These are phyloP conservation scores for Cladosporium austrohemisphaericum DNA, from an alignment of 2,329 filamentous ascomycete species.

Conservation along the genomic window DNA sequence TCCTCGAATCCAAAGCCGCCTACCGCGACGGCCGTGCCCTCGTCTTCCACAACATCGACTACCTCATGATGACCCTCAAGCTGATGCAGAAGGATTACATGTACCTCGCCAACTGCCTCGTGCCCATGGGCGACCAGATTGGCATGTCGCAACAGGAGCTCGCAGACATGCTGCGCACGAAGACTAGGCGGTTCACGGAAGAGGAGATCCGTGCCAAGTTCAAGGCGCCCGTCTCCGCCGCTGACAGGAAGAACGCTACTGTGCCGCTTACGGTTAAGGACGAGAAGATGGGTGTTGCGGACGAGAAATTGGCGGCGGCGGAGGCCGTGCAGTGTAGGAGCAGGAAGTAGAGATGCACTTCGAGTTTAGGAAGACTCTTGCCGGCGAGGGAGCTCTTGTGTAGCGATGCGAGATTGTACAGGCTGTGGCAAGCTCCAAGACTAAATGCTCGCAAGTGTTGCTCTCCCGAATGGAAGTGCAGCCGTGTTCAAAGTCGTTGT, in stretches of 20 bases:
- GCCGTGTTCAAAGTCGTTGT: too few species aligned
- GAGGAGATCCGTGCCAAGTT: constrained; percentile 62
- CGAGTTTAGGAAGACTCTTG: too few species aligned
- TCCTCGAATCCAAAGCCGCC: constrained; percentile 64
- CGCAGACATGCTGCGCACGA: constrained; percentile 58
- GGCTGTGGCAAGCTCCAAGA: too few species aligned
- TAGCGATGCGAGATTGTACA: too few species aligned
- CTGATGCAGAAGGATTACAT: constrained; percentile 69
- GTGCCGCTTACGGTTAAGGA: background rate
- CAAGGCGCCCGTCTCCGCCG: constrained; percentile 10
- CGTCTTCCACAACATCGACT: constrained; percentile 78
- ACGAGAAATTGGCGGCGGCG: background rate
- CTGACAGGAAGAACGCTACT: constrained; percentile 2
- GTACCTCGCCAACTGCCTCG: constrained; percentile 64
- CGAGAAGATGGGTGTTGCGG: background rate
- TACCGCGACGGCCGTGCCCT: constrained; percentile 67
- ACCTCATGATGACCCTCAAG: constrained; percentile 68
- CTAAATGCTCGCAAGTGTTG: too few species aligned
- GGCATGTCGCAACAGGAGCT: constrained; percentile 61
- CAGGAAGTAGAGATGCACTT: background rate
- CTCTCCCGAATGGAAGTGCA: too few species aligned
- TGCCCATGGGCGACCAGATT: constrained; percentile 71
- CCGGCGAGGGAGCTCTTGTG: too few species aligned
- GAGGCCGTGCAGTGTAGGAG: background rate
- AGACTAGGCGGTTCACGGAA: constrained; percentile 64